A percentile compares a stretch with the other conserved stretches of the same genome.
These are phyloP conservation scores for Colletotrichum falcatum DNA, from an alignment of 2,329 filamentous ascomycete genomes.

Conservation along the genomic window DNA sequence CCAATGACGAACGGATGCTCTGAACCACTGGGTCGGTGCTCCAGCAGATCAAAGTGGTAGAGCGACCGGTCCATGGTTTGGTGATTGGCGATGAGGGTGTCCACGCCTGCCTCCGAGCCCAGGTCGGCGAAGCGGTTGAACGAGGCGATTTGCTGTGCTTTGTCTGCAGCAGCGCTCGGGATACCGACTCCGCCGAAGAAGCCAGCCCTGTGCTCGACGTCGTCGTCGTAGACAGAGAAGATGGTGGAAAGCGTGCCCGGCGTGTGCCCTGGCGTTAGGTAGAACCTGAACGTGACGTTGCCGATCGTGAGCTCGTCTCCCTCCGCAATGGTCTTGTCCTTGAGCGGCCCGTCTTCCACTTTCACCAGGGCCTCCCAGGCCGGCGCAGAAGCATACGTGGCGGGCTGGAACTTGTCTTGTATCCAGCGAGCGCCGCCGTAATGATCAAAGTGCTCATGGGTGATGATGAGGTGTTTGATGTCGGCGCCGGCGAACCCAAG, in stretches of 20 bases:
- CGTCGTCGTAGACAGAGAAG: constrained; percentile 42
- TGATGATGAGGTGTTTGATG: constrained; percentile 48
- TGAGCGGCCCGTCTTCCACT: not conserved
- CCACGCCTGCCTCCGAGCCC: constrained; percentile 11
- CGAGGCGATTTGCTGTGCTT: constrained; percentile 41
- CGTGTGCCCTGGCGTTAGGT: constrained; percentile 45
- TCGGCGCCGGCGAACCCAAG: constrained; percentile 44
- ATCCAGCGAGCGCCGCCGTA: constrained; percentile 46
- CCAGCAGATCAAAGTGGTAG: constrained; percentile 23
- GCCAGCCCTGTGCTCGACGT: constrained; percentile 43
- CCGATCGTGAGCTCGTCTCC: constrained; percentile 42
- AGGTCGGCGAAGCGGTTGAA: constrained; percentile 18
- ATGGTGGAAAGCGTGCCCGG: constrained; percentile 44
- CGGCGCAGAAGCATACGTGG: constrained; percentile 41
- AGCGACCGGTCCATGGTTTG: constrained; percentile 26
- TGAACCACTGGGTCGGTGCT: not conserved
- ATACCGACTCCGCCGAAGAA: constrained; percentile 45
- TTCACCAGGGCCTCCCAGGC: constrained; percentile 30
- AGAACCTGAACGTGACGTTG: constrained; percentile 42
- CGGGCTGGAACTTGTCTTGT: constrained; percentile 42
- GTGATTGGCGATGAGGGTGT: constrained; percentile 28
- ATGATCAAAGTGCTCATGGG: constrained; percentile 48
- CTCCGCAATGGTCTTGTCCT: constrained; percentile 7
- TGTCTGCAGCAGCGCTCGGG: constrained; percentile 40
- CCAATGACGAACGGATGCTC: constrained; percentile 28